phyloP scores from a whole-genome alignment of 306 rosid species.

The Castanopsis chinensis region DNA sequence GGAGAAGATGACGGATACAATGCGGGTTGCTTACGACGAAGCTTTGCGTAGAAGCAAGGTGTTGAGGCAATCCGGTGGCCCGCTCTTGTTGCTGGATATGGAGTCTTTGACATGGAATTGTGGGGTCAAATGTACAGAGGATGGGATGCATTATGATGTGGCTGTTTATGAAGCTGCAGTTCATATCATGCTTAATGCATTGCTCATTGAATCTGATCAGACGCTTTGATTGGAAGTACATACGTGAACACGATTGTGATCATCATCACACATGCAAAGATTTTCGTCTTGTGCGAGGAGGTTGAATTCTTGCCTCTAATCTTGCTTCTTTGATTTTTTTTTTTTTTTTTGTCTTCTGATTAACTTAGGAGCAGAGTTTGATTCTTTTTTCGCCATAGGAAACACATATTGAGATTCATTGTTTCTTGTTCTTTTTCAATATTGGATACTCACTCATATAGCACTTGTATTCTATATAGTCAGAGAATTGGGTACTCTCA shows the following conservation, averaged over 20 bases:
- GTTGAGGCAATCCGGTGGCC: conserved; percentile 65
- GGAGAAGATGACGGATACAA: conserved; percentile 71
- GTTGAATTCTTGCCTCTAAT: conserved; percentile 31
- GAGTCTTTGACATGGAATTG: conserved; percentile 89
- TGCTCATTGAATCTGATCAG: conserved; percentile 95
- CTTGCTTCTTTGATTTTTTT: conserved; percentile 17
- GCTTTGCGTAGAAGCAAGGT: conserved; percentile 52
- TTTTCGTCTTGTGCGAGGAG: conserved; percentile 35
- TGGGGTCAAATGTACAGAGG: conserved; percentile 85
- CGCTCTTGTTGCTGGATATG: conserved; percentile 63
- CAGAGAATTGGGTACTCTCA: conserved; percentile 26
- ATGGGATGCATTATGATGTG: conserved; percentile 86
- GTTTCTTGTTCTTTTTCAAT: conserved; percentile 19
- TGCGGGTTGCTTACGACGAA: conserved; percentile 56
- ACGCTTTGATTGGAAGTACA: conserved; percentile 68
- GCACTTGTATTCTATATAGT: conserved; percentile 43
- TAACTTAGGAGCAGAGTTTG: conserved; percentile 37
- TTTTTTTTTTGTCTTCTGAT: conserved; percentile 12
- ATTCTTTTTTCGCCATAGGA: conserved; percentile 24
- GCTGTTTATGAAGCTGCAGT: conserved; percentile 77
- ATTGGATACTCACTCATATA: conserved; percentile 45
- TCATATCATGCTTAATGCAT: conserved; percentile 80
- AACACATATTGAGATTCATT: conserved; percentile 30
- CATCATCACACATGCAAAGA: neutral
- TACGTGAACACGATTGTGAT: conserved; percentile 2